These are phyloP conservation scores for Polyporus arcularius DNA, from an alignment of 768 basidiomycete species.

Conservation along the genomic window DNA sequence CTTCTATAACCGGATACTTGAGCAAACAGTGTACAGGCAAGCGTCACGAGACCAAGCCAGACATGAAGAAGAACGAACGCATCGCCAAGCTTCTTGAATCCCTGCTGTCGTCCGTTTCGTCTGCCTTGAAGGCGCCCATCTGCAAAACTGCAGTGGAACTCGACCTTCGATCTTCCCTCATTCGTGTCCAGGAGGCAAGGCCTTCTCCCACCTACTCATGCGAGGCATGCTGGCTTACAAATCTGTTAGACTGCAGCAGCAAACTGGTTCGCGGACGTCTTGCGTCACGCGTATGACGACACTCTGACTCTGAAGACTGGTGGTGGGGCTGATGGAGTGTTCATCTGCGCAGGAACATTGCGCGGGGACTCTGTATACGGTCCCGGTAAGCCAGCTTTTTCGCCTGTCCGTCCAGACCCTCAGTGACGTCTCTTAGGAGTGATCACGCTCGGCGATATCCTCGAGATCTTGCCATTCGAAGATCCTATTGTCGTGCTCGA, in stretches of 20 bases:
- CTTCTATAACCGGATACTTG: background rate
- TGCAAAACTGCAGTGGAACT: slow-evolving; percentile 69
- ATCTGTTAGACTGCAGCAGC: slow-evolving; percentile 58
- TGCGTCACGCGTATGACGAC: slow-evolving; percentile 82
- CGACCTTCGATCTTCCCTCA: slow-evolving; percentile 73
- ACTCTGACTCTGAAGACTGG: slow-evolving; percentile 55
- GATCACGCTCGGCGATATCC: slow-evolving; percentile 81
- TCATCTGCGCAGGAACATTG: slow-evolving; percentile 82
- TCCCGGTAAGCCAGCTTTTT: slow-evolving; percentile 50
- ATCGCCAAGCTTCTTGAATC: slow-evolving; percentile 61
- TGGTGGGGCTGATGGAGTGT: slow-evolving; percentile 75
- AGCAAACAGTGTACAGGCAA: slow-evolving; percentile 47
- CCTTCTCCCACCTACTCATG: background rate
- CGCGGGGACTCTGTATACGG: slow-evolving; percentile 87
- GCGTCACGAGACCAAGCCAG: slow-evolving; percentile 62
- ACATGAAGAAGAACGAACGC: slow-evolving; percentile 41
- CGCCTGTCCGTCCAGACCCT: background rate
- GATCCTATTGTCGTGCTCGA: slow-evolving; percentile 84
- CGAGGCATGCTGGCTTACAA: background rate
- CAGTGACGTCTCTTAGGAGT: slow-evolving; percentile 43
- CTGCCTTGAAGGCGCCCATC: slow-evolving; percentile 71
- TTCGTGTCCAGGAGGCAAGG: slow-evolving; percentile 72
- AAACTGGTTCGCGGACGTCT: slow-evolving; percentile 86
- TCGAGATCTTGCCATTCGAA: slow-evolving; percentile 88
- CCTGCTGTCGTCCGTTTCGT: slow-evolving; percentile 67